These are phyloP conservation scores for Pythium folliculosum DNA, from an alignment of 352 stramenopile genomes.

Conservation along the genomic window DNA sequence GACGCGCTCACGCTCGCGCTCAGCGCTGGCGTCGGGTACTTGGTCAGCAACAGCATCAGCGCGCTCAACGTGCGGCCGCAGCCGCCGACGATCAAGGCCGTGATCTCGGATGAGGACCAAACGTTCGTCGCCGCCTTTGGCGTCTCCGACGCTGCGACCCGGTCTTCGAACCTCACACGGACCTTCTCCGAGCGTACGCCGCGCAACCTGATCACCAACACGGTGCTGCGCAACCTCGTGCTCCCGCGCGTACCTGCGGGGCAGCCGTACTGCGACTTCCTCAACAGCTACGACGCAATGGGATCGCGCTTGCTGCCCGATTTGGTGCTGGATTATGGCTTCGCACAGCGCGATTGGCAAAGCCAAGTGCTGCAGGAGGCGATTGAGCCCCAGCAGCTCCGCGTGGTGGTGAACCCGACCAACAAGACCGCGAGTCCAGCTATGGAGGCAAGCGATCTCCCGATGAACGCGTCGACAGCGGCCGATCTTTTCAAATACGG, in stretches of 20 bases:
- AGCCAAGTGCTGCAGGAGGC: background rate
- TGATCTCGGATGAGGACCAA: background rate
- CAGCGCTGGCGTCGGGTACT: background rate
- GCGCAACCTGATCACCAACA: background rate
- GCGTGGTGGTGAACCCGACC: slow-evolving; percentile 12
- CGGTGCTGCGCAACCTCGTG: background rate
- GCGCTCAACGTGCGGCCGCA: slow-evolving; percentile 16
- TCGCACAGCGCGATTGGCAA: slow-evolving; percentile 14
- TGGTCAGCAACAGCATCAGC: slow-evolving; percentile 10
- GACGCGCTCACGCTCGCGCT: background rate
- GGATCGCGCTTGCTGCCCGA: background rate
- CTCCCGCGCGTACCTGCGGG: background rate
- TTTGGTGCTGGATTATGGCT: background rate
- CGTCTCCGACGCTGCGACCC: background rate
- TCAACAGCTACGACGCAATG: background rate
- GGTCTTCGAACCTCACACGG: background rate
- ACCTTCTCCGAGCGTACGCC: background rate
- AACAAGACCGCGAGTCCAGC: background rate
- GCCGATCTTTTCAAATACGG: slow-evolving; percentile 14
- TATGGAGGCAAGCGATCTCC: background rate
- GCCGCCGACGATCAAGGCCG: background rate
- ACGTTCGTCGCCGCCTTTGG: background rate
- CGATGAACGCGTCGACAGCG: slow-evolving; percentile 20
- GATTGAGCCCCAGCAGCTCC: background rate
- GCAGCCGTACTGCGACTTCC: slow-evolving; percentile 3